Evolutionary conservation across 2,329 filamentous ascomycete species (phyloP), one percentile per base, ranked within the genome.

Genomic region (Pestalotiopsis sp.): DNA sequence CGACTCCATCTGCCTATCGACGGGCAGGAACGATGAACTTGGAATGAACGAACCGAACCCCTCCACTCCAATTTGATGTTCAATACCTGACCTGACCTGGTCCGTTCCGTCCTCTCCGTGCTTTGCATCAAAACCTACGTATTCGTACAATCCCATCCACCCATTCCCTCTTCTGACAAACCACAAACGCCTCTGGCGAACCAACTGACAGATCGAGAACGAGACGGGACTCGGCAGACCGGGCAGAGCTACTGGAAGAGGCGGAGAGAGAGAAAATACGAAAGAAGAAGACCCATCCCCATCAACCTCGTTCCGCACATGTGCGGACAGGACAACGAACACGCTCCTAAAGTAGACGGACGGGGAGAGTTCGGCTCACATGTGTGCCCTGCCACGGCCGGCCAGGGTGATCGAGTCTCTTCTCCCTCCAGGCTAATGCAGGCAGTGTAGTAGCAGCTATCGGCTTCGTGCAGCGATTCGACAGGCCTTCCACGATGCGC

Each of bases 401-500:
- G 61, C 38, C 61, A 64, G 61, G 63, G 63, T 49, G 31, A 27
- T 4, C 27, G 57, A 23, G 41, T 66, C 45, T 20, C 20, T 5
- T 39, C 6, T 31, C 49, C 49, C 25, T 23, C n/a, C 20, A 39
- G 49, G 63, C 63, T 66, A 66, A 66, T 66, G 63, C 49, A 58
- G 63, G 63, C 45, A 25, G 31, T 66, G 49, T 66, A 66, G 63
- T 36, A 58, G 62, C 62, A 64, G 41, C 63, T 39, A 23, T 66
- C 63, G 63, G 63, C 63, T 56, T 66, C 45, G 27, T 66, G 63
- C 63, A 66, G 20, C 63, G 27, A 58, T 25, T 62, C 52, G 63
- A 66, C 63, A 66, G 63, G 63, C 63, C 36, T n/a, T 56, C 41
- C 41, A 56, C 41, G 63, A 57, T 38, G 45, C 52, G 20, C 31